Evolutionary conservation across 2,329 filamentous ascomycete species (phyloP), one percentile per base, ranked within the genome.

Genomic region (Cytospora piceae): DNA sequence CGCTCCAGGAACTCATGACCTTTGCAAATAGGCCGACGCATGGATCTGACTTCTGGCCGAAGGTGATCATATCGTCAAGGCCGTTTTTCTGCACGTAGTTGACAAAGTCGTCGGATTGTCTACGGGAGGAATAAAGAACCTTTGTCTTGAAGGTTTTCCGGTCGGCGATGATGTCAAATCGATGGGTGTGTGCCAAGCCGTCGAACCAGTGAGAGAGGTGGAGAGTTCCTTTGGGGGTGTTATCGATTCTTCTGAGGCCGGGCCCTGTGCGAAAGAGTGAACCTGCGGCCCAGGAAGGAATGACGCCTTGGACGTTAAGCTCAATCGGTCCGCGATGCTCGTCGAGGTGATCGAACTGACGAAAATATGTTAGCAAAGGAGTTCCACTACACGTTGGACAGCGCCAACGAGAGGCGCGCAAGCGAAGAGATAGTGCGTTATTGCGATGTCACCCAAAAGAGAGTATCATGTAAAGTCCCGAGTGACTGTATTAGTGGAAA

Each of bases 151-250:
- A 70, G 4, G 76, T 71, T 22, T 57, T 27, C 0, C 20, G 12
- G 3, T 42, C 68, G 0, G 82, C 73, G 3, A 86, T 71, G 37
- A 94, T 90, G 65, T 92, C 83, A 73, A 94, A 94, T 32, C 85
- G 87, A 77, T 94, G 90, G 0, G 87, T 81, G 63, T 91, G 85
- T 3, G 87, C 84, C 66, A 93, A 87, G 7, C 90, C 90, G 73
- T 95, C 92, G 70, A 95, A 95, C 92, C 92, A 95, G 74, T 95
- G 91, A 1, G 82, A 85, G 15, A 89, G 81, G 37, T 82, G 79
- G 71, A 88, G 88, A 0, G 81, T 85, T 14, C 57, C 61, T 29
- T 29, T 27, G 7, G 59, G 39, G 6, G n/a, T 56, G 53, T 78
- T 74, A n/a, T 87, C 80, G 3, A 93, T 77, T 46, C 83, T 83